Evolutionary conservation across 2,329 filamentous ascomycete genomes (phyloP).

Genomic region (Arthrinium phaeospermum): DNA sequence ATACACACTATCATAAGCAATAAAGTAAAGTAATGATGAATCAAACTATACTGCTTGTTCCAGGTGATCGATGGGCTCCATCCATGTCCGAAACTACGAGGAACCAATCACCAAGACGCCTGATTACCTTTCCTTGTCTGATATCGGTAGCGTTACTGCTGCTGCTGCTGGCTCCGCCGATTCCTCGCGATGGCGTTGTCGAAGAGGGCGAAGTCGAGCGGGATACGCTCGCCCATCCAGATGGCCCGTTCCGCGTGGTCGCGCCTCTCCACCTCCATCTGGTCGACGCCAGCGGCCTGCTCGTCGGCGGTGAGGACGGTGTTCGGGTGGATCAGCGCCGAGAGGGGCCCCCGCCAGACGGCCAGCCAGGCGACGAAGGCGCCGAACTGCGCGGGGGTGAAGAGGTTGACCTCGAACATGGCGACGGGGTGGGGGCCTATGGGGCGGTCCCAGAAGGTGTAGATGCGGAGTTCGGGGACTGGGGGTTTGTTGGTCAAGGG

Average conservation of each 20-base stretch:
- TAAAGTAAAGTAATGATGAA: neutral
- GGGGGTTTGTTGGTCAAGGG: constrained; percentile 4
- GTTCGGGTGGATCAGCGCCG: constrained; percentile 83
- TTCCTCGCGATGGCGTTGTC: neutral
- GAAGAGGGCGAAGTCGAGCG: constrained; percentile 56
- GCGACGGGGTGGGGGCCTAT: constrained; percentile 82
- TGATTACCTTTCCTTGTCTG: neutral
- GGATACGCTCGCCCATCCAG: constrained; percentile 74
- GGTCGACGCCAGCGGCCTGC: constrained; percentile 29
- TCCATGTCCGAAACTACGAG: neutral
- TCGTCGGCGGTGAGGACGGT: constrained; percentile 49
- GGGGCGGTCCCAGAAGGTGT: constrained; percentile 76
- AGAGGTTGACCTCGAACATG: constrained; percentile 93
- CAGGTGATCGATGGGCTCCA: neutral
- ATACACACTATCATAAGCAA: neutral
- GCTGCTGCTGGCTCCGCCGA: neutral
- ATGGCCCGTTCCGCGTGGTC: constrained; percentile 74
- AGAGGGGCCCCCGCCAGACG: constrained; percentile 80
- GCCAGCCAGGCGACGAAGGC: constrained; percentile 87
- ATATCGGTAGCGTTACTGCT: neutral
- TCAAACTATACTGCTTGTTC: neutral
- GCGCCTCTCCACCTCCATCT: constrained; percentile 40
- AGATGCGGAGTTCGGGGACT: constrained; percentile 88
- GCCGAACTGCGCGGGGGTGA: constrained; percentile 85
- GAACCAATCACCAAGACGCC: neutral